phyloP scores from a whole-genome alignment of 2,329 filamentous ascomycete species.

The Colletotrichum graminicola region DNA sequence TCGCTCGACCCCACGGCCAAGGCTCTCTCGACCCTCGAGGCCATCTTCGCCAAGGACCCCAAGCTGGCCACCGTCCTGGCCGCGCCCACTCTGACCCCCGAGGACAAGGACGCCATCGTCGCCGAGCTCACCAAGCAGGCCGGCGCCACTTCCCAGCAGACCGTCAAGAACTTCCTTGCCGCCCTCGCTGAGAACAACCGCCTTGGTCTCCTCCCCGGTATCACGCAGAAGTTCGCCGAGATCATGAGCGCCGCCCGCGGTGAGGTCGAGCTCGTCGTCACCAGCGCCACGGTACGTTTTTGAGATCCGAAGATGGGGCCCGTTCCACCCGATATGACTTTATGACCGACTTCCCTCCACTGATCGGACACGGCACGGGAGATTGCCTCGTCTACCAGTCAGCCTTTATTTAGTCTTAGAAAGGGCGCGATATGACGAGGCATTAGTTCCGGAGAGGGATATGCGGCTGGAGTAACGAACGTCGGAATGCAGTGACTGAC shows the following conservation, averaged over 20 bases:
- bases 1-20: constrained; percentile 87
- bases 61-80: constrained; percentile 83
- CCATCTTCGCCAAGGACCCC: constrained; percentile 82
- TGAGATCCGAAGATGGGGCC: constrained; percentile 1
- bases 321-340: neutral
- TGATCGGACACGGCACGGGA: neutral
- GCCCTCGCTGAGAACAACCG: constrained; percentile 98
- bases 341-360: neutral
- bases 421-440: neutral
- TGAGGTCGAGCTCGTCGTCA: constrained; percentile 94
- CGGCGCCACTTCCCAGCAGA: constrained; percentile 77
- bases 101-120: constrained; percentile 89
- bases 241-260: constrained; percentile 91
- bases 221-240: constrained; percentile 87
- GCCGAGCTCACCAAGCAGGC: constrained; percentile 88
- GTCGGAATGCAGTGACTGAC: constrained; percentile 44
- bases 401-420: neutral
- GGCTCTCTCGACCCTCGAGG: constrained; percentile 78
- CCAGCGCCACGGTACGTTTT: constrained; percentile 83
- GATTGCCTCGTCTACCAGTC: neutral
- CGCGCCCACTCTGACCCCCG: constrained; percentile 81
- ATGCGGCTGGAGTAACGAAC: neutral
- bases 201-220: constrained; percentile 82
- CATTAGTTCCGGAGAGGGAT: neutral
- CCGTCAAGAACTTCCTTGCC: constrained; percentile 92